Percentiles rank a stretch among this genome's conserved stretches.
These are phyloP conservation scores for Talaromyces liani DNA, from an alignment of 495 filamentous ascomycete genomes.

Conservation along the genomic window DNA sequence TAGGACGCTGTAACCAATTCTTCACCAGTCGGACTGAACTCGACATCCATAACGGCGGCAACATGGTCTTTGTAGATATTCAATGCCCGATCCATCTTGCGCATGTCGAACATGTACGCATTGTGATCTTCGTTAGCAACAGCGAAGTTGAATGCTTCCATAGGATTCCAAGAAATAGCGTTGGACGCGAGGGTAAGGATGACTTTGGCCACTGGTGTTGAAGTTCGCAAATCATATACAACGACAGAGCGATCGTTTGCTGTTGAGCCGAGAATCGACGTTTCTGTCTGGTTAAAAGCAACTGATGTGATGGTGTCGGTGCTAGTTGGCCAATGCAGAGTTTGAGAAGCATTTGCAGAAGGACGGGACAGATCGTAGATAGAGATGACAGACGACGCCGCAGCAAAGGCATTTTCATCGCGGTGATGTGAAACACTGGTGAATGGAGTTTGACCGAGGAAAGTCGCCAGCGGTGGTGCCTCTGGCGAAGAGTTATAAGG, in stretches of 20 bases:
- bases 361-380: constrained; percentile 79
- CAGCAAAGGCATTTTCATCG: constrained; percentile 63
- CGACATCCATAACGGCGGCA: constrained; percentile 92
- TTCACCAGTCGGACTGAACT: constrained; percentile 90
- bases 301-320: constrained; percentile 89
- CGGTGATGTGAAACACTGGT: constrained; percentile 82
- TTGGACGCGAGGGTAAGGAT: constrained; percentile 78
- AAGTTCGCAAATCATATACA: constrained; percentile 84
- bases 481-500: constrained; percentile 66
- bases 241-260: constrained; percentile 81
- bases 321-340: constrained; percentile 76
- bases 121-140: constrained; percentile 77
- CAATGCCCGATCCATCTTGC: constrained; percentile 70
- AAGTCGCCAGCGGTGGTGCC: constrained; percentile 65
- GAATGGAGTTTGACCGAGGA: constrained; percentile 73
- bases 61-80: constrained; percentile 97
- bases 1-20: constrained; percentile 90
- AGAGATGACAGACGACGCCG: constrained; percentile 70
- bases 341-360: constrained; percentile 65
- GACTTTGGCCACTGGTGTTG: constrained; percentile 70
- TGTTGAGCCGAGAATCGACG: constrained; percentile 75
- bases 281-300: constrained; percentile 90
- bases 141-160: constrained; percentile 90
- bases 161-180: constrained; percentile 86
- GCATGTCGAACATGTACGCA: constrained; percentile 79